phyloP scores from a whole-genome alignment of 805 yeast genomes.

The Lachancea meyersii region DNA sequence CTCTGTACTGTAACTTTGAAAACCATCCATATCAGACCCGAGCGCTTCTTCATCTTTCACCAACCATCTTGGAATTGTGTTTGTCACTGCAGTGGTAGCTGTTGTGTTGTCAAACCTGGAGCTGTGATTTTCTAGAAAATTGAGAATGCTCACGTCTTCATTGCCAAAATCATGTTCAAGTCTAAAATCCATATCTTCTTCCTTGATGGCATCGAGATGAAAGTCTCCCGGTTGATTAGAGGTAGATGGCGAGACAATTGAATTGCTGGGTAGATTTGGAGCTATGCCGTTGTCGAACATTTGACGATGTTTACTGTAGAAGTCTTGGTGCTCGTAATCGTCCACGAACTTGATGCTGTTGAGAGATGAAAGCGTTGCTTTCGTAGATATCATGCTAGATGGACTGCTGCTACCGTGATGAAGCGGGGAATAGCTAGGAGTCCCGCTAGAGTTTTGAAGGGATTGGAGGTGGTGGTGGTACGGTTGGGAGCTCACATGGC shows the following conservation, averaged over 20 bases:
- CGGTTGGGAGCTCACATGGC: slow-evolving; percentile 3
- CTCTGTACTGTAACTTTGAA: slow-evolving; percentile 3
- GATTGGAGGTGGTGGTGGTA: background rate
- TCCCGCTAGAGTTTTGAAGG: background rate
- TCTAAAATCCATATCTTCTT: slow-evolving; percentile 10
- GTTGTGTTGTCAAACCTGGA: background rate
- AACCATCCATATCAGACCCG: background rate
- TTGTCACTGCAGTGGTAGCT: slow-evolving; percentile 4
- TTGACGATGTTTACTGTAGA: slow-evolving; percentile 16
- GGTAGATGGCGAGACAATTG: slow-evolving; percentile 1
- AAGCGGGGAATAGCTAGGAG: slow-evolving; percentile 3
- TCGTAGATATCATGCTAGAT: slow-evolving; percentile 1
- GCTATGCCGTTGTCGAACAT: slow-evolving; percentile 2
- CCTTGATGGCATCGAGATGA: slow-evolving; percentile 11
- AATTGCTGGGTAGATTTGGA: background rate
- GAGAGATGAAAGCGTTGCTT: background rate
- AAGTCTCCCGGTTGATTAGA: slow-evolving; percentile 5
- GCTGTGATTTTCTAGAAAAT: slow-evolving; percentile 11
- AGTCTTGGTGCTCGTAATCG: slow-evolving; percentile 20
- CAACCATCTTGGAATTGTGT: slow-evolving; percentile 5
- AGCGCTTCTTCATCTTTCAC: slow-evolving; percentile 5
- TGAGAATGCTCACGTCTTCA: slow-evolving; percentile 11
- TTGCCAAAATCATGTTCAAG: slow-evolving; percentile 9
- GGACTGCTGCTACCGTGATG: slow-evolving; percentile 7
- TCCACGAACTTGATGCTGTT: slow-evolving; percentile 18